Conservation (phyloP, 73 alveolate species). For the Paramecium tetraurelia region DNA sequence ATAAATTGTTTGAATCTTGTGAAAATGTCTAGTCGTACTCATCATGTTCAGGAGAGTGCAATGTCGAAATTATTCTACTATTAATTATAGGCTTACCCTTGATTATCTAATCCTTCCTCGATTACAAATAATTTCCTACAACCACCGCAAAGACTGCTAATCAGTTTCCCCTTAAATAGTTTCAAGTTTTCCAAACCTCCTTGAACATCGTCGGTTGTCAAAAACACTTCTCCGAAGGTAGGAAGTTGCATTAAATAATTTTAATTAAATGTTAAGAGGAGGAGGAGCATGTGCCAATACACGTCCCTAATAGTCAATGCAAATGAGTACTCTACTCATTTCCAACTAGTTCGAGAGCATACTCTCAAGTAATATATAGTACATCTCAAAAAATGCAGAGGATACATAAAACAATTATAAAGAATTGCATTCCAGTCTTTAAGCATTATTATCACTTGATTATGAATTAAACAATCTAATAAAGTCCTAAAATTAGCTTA, state of each 20-base stretch:
- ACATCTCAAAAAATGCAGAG: background rate
- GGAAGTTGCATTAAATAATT: conserved; percentile 48
- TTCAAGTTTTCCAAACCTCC: conserved; percentile 57
- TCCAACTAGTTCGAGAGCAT: background rate
- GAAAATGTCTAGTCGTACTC: conserved; percentile 55
- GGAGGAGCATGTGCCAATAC: background rate
- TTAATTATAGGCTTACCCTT: background rate
- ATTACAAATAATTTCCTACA: conserved; percentile 51
- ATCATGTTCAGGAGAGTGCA: conserved; percentile 57
- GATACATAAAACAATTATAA: background rate
- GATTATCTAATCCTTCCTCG: conserved; percentile 56
- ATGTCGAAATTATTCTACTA: conserved; percentile 16
- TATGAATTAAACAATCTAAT: conserved; percentile 3
- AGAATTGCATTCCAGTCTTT: background rate
- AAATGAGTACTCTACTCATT: background rate
- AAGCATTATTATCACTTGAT: background rate
- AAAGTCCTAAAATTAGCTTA: background rate
- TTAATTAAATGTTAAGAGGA: conserved; percentile 9
- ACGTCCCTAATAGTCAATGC: background rate
- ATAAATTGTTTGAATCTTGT: conserved; percentile 25
- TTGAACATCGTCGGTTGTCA: conserved; percentile 53
- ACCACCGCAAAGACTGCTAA: conserved; percentile 56
- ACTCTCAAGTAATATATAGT: background rate
- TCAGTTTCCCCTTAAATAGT: conserved; percentile 50
- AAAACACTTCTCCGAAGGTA: conserved; percentile 55